These are phyloP conservation scores for Xylaria longipes DNA, from an alignment of 495 filamentous ascomycete species.

Conservation along the genomic window DNA sequence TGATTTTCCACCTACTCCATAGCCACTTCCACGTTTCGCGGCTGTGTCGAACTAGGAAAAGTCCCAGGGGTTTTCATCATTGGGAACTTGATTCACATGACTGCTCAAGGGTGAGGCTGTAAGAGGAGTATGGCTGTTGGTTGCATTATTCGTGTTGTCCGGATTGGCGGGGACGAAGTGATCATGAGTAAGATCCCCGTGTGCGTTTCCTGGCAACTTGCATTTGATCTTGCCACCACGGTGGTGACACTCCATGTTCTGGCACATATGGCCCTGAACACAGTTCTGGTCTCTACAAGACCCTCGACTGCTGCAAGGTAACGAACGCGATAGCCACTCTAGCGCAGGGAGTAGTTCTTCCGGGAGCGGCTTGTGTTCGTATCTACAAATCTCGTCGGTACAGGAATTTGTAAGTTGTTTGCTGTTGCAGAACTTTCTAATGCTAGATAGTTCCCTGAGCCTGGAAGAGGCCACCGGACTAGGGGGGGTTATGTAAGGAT, in stretches of 20 bases:
- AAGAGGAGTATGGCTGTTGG: not conserved
- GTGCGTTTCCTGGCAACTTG: constrained; percentile 18
- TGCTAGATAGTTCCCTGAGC: constrained; percentile 44
- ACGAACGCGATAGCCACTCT: constrained; percentile 36
- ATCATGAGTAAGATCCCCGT: constrained; percentile 11
- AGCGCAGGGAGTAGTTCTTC: constrained; percentile 49
- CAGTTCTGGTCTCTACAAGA: constrained; percentile 50
- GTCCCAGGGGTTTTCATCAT: constrained; percentile 10
- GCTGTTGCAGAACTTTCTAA: constrained; percentile 51
- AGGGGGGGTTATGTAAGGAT: constrained; percentile 45
- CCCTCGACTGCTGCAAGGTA: constrained; percentile 42
- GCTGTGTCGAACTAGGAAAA: constrained; percentile 22
- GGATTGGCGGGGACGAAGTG: constrained; percentile 10
- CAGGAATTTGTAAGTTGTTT: constrained; percentile 46
- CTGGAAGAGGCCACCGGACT: constrained; percentile 41
- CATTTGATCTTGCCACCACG: constrained; percentile 29
- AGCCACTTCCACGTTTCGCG: not conserved
- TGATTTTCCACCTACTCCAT: not conserved
- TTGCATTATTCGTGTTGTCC: not conserved
- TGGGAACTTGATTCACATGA: constrained; percentile 16
- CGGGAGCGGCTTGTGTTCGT: constrained; percentile 50
- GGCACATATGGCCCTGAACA: constrained; percentile 52
- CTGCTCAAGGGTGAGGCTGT: constrained; percentile 6
- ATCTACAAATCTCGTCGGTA: constrained; percentile 40
- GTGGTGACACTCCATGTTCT: constrained; percentile 28